Conservation (phyloP, 2,329 filamentous ascomycete species). For the Arthrobotrys megalospora region DNA sequence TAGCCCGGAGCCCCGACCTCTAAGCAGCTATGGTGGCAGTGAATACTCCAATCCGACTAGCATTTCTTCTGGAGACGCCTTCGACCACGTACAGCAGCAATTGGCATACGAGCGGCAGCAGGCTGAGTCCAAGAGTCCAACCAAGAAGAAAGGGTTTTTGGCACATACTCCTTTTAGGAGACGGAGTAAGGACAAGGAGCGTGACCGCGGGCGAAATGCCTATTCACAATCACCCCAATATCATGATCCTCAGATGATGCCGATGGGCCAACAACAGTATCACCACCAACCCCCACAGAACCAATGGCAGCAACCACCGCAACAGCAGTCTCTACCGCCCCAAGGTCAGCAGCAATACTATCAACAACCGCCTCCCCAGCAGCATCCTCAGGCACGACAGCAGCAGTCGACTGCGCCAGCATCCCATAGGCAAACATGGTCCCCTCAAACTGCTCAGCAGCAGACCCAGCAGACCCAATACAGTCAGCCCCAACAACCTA, state of each 20-base stretch:
- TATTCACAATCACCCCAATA: slow-evolving; percentile 66
- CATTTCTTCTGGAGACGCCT: slow-evolving; percentile 60
- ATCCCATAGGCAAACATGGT: slow-evolving; percentile 56
- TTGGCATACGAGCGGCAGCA: slow-evolving; percentile 83
- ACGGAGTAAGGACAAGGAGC: slow-evolving; percentile 75
- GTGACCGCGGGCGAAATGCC: slow-evolving; percentile 55
- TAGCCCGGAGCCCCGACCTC: slow-evolving; percentile 79
- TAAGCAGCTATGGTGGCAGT: slow-evolving; percentile 87
- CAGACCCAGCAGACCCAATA: slow-evolving; percentile 35
- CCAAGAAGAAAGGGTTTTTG: slow-evolving; percentile 88
- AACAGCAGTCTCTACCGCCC: slow-evolving; percentile 18
- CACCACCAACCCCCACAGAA: slow-evolving; percentile 6
- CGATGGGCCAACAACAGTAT: slow-evolving; percentile 41
- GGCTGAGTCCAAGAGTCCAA: slow-evolving; percentile 77
- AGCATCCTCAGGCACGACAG: slow-evolving; percentile 29
- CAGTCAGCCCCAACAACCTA: slow-evolving; percentile 33
- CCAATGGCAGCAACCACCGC: slow-evolving; percentile 42
- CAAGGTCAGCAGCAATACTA: slow-evolving; percentile 50
- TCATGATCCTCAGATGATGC: slow-evolving; percentile 62
- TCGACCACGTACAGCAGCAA: slow-evolving; percentile 72
- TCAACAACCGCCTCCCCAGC: slow-evolving; percentile 33
- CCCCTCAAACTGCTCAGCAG: slow-evolving; percentile 46
- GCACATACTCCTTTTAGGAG: slow-evolving; percentile 96
- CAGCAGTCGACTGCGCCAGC: slow-evolving; percentile 34
- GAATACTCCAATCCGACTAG: slow-evolving; percentile 87